These are phyloP conservation scores for Jaapia argillacea DNA, from an alignment of 768 basidiomycete species.

Conservation along the genomic window DNA sequence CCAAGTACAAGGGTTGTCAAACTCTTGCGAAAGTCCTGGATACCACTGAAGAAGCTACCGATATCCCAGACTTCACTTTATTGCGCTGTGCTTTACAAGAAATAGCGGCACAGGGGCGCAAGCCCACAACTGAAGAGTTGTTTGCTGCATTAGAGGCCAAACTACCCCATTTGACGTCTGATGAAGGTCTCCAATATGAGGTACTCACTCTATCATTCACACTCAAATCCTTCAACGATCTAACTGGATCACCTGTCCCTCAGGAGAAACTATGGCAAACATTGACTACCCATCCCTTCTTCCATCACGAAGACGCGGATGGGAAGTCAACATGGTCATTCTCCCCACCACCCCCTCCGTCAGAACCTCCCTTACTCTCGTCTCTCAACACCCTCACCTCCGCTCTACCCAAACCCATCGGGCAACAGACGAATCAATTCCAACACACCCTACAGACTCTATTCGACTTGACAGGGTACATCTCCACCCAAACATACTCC, in stretches of 20 bases:
- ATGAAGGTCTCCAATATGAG: conserved; percentile 43
- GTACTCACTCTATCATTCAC: conserved; percentile 26
- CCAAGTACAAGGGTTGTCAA: conserved; percentile 31
- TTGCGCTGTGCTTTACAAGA: conserved; percentile 56
- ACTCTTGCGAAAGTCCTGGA: conserved; percentile 31
- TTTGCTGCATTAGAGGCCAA: conserved; percentile 48
- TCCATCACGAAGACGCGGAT: conserved; percentile 18
- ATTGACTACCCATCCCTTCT: conserved; percentile 42
- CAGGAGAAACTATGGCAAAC: conserved; percentile 52
- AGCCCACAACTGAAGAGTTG: conserved; percentile 47
- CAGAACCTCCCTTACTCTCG: conserved; percentile 19
- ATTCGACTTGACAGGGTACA: conserved; percentile 69
- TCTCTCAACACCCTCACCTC: conserved; percentile 13
- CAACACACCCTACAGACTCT: conserved; percentile 59
- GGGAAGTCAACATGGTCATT: conserved; percentile 28
- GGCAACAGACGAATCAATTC: conserved; percentile 23
- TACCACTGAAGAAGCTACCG: conserved; percentile 11
- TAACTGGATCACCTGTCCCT: neutral
- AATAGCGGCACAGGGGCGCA: conserved; percentile 24
- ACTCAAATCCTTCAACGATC: too few species aligned
- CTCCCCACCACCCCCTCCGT: conserved; percentile 16
- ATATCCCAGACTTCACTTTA: conserved; percentile 41
- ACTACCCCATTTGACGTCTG: conserved; percentile 45
- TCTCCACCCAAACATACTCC: conserved; percentile 63
- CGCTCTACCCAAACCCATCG: conserved; percentile 11